phyloP scores from a whole-genome alignment of 139 green algal species.

The Volvox africanus region DNA sequence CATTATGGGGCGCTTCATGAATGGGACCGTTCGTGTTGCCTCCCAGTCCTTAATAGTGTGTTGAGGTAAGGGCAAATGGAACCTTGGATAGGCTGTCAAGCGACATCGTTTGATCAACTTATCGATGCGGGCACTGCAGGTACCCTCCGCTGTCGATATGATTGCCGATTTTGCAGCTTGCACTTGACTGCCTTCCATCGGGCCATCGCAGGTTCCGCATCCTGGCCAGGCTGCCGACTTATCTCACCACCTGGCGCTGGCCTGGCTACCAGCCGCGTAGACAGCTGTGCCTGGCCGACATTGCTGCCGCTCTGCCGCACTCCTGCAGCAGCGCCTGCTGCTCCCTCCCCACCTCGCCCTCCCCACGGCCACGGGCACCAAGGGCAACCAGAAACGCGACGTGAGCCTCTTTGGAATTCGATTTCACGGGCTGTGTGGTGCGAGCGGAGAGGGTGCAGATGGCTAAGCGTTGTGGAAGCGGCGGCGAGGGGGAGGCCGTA shows the following conservation, averaged over 20 bases:
- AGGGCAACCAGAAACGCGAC: not conserved
- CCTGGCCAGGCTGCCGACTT: constrained; percentile 18
- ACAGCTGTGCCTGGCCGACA: constrained; percentile 11
- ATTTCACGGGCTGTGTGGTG: constrained; percentile 34
- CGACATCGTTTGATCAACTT: too few species aligned
- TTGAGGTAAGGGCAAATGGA: too few species aligned
- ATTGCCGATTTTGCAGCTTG: too few species aligned
- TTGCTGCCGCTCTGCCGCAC: not conserved
- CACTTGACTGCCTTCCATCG: not conserved
- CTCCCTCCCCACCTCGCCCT: not conserved
- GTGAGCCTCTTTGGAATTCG: constrained; percentile 28
- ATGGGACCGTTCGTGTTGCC: too few species aligned
- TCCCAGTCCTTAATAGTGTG: too few species aligned
- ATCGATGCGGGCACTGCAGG: too few species aligned
- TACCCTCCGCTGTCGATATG: too few species aligned
- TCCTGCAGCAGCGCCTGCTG: constrained; percentile 8
- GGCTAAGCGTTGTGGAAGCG: too few species aligned
- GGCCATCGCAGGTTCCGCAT: not conserved
- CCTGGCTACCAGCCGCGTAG: constrained; percentile 10
- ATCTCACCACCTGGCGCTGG: constrained; percentile 5
- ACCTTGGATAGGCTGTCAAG: too few species aligned
- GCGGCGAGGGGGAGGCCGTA: not conserved
- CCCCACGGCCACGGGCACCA: not conserved
- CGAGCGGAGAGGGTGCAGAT: not conserved
- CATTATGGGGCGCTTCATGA: too few species aligned